Base-by-base conservation (phyloP, 2,329 filamentous ascomycete genomes). In the Fusarium sp. region DNA sequence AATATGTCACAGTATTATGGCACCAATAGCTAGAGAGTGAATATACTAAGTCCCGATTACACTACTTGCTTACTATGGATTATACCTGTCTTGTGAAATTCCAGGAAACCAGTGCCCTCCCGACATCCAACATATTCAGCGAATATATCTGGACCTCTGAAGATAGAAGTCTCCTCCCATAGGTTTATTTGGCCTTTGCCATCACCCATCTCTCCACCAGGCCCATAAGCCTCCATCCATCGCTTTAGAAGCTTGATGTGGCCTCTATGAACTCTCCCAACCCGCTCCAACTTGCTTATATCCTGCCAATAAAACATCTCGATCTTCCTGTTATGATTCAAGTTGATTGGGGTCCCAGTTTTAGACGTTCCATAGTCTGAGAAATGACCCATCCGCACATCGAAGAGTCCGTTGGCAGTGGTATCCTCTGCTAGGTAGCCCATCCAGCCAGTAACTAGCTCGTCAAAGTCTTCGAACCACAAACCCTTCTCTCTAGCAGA, bases 271-370 rank as follows among this genome's bases (percentile, higher is more conserved):
- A 54, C 25, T 54, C 35, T 54, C 2, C 50, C 50, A 0, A 54
- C 50, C 13, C 50, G 19, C 19, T 54, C 35, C 30, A 38, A 40
- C 23, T 54, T 54, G 13, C 50, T 54, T 35, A 54, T 54, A 13
- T 38, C 50, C 32, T 54, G 50, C 50, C 50, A 40, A 19, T 38
- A 54, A 30, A 54, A 38, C 50, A 54, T 30, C 23, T 54, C 50
- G 19, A 54, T 30, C 33, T 40, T 54, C 13, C 50, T 54, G 23
- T 54, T 54, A 16, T 54, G 50, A 25, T 54, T 54, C 19, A 54
- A 6, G n/a, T 54, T 54, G 23, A 54, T 18, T 12, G 50, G 50
- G 5, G 23, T 30, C 0, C 50, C 50, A n/a, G 19, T 21, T 40
- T 54, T 54, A 9, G 30, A 38, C 4, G 50, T 30, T 54, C 50